Evolutionary conservation across 1,284 basidiomycete genomes (phyloP).

Genomic region (Malassezia brasiliensis): DNA sequence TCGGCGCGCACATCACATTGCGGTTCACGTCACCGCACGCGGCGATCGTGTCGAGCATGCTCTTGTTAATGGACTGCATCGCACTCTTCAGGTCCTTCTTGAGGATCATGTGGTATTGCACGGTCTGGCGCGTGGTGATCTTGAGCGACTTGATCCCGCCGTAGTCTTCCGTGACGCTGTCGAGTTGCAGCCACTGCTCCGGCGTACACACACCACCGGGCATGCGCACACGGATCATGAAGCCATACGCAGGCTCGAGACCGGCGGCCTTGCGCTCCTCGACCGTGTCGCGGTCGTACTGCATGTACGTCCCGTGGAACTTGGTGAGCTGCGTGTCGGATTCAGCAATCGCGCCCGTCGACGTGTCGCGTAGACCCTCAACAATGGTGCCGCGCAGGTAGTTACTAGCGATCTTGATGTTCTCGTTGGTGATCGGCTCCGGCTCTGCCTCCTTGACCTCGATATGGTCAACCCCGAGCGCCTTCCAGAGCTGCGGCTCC

Average conservation of each 20-base stretch:
- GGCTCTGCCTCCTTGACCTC: conserved; percentile 87
- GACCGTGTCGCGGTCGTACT: conserved; percentile 91
- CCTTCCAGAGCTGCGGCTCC: conserved; percentile 89
- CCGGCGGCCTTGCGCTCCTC: conserved; percentile 89
- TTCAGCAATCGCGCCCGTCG: conserved; percentile 78
- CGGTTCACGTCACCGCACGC: conserved; percentile 96
- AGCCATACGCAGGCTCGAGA: conserved; percentile 87
- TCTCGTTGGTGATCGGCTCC: conserved; percentile 95
- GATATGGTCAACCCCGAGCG: conserved; percentile 78
- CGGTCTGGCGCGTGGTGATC: conserved; percentile 95
- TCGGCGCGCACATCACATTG: conserved; percentile 85
- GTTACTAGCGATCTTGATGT: conserved; percentile 94
- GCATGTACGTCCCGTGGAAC: conserved; percentile 68
- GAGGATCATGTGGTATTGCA: conserved; percentile 98
- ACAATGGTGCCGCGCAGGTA: conserved; percentile 90
- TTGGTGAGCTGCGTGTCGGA: conserved; percentile 92
- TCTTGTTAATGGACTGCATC: conserved; percentile 90
- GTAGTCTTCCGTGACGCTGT: conserved; percentile 88
- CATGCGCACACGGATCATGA: conserved; percentile 97
- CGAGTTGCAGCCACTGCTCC: conserved; percentile 87
- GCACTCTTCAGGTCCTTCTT: conserved; percentile 91
- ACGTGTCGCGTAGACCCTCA: conserved; percentile 73
- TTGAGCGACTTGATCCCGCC: conserved; percentile 82
- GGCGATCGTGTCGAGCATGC: conserved; percentile 85
- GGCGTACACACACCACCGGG: conserved; percentile 88